Percentiles rank a stretch among this genome's conserved stretches.
Conservation (phyloP, 306 rosid species). For the barrel medic (Medicago truncatula) region MtrunA17r5.0-ANR NC_053047.1:6525001-6525500, state of each 20-base stretch:
- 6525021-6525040: constrained; percentile 86
- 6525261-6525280: constrained; percentile 27
- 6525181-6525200: constrained; percentile 35
- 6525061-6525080: constrained; percentile 83
- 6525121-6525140: constrained; percentile 1
- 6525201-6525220: constrained; percentile 26
- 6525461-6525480: constrained; percentile 65
- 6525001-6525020: constrained; percentile 52
- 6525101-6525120: constrained; percentile 14
- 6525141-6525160: constrained; percentile 3
- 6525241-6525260: constrained; percentile 7
- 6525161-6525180: neutral
- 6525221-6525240: neutral
- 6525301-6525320: constrained; percentile 70
- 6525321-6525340: constrained; percentile 89
- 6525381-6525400: constrained; percentile 67
- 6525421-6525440: constrained; percentile 55
- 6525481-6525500: constrained; percentile 75
- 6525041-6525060: constrained; percentile 88
- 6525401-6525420: constrained; percentile 63
- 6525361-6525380: constrained; percentile 44
- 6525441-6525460: constrained; percentile 68
- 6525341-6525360: constrained; percentile 70
- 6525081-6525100: constrained; percentile 64
- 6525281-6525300: constrained; percentile 93